Conservation (phyloP, 495 filamentous ascomycete genomes). For the Neurospora tetraspora region DNA sequence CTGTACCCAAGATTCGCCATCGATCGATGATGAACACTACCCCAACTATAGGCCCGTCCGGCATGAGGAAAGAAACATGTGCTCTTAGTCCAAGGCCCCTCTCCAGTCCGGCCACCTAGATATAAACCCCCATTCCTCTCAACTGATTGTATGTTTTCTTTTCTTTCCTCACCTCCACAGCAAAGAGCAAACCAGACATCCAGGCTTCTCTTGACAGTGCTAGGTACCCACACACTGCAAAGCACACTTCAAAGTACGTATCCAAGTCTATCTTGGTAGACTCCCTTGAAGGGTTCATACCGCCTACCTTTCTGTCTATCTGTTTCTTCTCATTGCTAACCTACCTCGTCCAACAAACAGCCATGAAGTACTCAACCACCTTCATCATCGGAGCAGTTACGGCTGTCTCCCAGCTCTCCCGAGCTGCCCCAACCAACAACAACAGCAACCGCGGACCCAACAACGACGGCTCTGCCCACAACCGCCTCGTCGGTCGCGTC, state of each 20-base stretch:
- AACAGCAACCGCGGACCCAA: background rate
- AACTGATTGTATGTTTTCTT: background rate
- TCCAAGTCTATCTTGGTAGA: background rate
- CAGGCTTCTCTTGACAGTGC: background rate
- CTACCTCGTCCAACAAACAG: background rate
- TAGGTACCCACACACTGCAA: background rate
- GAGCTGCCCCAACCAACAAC: background rate
- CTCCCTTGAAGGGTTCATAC: background rate
- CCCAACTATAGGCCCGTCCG: background rate
- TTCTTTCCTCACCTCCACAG: background rate
- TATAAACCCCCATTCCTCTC: background rate
- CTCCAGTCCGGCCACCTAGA: background rate
- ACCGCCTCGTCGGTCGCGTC: background rate
- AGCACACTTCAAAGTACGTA: background rate
- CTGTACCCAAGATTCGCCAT: background rate
- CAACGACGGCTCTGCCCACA: background rate
- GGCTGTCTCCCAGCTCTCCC: background rate
- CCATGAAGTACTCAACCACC: background rate
- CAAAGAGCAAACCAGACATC: background rate
- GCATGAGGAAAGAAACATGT: background rate
- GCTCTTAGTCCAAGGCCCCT: background rate
- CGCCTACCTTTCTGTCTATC: background rate
- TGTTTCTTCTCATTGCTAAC: background rate
- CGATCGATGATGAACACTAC: background rate
- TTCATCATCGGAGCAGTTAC: background rate